These are phyloP conservation scores for Xylariales sp. DNA, from an alignment of 2,329 filamentous ascomycete genomes.

Conservation along the genomic window DNA sequence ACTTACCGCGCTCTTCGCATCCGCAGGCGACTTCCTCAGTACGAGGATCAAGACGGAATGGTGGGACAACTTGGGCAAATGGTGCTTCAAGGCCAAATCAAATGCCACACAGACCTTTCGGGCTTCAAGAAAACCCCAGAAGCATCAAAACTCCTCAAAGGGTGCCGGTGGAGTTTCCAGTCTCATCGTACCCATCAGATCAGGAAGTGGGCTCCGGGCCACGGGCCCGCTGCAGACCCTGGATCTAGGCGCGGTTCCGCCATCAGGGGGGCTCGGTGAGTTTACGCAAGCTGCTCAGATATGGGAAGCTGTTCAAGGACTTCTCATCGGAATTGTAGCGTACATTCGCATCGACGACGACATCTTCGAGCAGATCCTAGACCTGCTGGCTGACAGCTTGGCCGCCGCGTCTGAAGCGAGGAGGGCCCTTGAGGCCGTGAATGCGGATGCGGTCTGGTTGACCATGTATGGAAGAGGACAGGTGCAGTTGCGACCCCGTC, in stretches of 20 bases:
- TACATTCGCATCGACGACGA: conserved; percentile 62
- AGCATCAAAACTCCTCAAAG: not conserved
- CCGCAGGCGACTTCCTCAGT: conserved; percentile 76
- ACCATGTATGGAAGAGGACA: conserved; percentile 45
- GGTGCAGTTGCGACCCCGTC: conserved; percentile 22
- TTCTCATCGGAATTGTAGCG: conserved; percentile 57
- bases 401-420: conserved; percentile 43
- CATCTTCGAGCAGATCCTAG: conserved; percentile 67
- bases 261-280: conserved; percentile 39
- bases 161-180: not conserved
- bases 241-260: conserved; percentile 16
- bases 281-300: conserved; percentile 59
- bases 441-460: conserved; percentile 76
- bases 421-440: conserved; percentile 56
- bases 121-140: not conserved
- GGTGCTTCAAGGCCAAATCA: conserved; percentile 40
- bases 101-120: conserved; percentile 23
- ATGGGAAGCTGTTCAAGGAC: conserved; percentile 57
- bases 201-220: conserved; percentile 17
- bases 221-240: conserved; percentile 12
- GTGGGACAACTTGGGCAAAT: conserved; percentile 48
- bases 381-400: conserved; percentile 51
- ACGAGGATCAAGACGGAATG: conserved; percentile 72
- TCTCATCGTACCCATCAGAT: conserved; percentile 24
- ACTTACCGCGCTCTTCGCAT: conserved; percentile 62